Evolutionary conservation across 2,329 filamentous ascomycete species (phyloP).

Genomic region (Aspergillus nomiae): DNA sequence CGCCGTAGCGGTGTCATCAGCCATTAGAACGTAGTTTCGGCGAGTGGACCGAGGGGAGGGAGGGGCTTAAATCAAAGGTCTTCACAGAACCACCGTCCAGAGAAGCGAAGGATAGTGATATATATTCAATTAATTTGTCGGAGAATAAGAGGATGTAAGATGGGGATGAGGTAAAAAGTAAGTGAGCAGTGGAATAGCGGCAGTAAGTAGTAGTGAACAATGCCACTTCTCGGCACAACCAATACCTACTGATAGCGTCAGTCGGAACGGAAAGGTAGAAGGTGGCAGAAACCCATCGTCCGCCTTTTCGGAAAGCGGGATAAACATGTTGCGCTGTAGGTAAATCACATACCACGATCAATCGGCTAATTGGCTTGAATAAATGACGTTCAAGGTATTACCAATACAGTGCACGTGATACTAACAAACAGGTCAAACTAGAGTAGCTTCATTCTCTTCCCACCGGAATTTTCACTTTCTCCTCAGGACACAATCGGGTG

Average conservation of each 20-base stretch:
- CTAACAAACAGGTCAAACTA: slow-evolving; percentile 25
- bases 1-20: slow-evolving; percentile 44
- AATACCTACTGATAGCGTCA: slow-evolving; percentile 11
- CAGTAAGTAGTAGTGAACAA: slow-evolving; percentile 4
- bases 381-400: not conserved
- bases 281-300: slow-evolving; percentile 42
- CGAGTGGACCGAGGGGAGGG: slow-evolving; percentile 12
- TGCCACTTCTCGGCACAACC: slow-evolving; percentile 1
- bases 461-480: slow-evolving; percentile 35
- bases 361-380: not conserved
- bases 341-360: not conserved
- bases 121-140: slow-evolving; percentile 2
- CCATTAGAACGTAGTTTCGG: slow-evolving; percentile 34
- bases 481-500: slow-evolving; percentile 12
- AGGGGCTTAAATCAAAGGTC: slow-evolving; percentile 9
- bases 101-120: not conserved
- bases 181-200: slow-evolving; percentile 3
- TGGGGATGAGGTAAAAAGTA: slow-evolving; percentile 3
- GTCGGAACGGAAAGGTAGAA: slow-evolving; percentile 27
- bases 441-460: slow-evolving; percentile 21
- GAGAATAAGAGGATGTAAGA: not conserved
- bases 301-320: slow-evolving; percentile 11
- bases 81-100: slow-evolving; percentile 15
- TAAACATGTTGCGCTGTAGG: not conserved
- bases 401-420: slow-evolving; percentile 19